Base-by-base conservation (phyloP, 139 green algal genomes). In the Zygnema circumcarinatum region DNA sequence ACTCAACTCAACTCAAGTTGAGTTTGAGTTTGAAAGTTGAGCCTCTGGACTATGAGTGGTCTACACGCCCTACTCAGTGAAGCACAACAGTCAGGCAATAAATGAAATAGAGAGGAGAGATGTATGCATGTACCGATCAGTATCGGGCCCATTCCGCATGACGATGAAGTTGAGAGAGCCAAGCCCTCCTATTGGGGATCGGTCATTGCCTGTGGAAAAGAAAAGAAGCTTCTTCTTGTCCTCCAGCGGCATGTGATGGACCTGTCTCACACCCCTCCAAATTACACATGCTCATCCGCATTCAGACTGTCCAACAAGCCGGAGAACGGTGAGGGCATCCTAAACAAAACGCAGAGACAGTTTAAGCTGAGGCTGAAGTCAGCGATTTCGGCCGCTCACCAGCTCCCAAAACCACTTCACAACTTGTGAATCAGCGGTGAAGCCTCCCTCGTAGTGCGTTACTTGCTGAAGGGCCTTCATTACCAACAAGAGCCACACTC, bases 401-500 rank as follows among this genome's bases (percentile, higher is more conserved):
- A 96, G 88, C 84, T 96, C 87, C 94, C 95, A 97, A 87, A 97
- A 95, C 94, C 94, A 96, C 31, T 41, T 74, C 1, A 95, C 76
- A 0, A 85, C 73, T 38, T 88, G 62, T n/a, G 74, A 87, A 36
- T 92, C 67, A 1, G 35, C 35, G 7, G 38, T 92, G 89, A 94
- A 95, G 0, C 94, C 95, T 31, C 93, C 92, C 38, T 96, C 94
- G 88, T 97, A 96, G 31, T 88, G 67, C 1, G 92, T 91, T 29
- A 87, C 85, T 0, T 68, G 85, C 32, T 83, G 2, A 16, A 83
- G 11, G 2, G 32, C 75, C 75, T 83, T n/a, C 75, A 16, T n/a
- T n/a, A n/a, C n/a, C n/a, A n/a, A n/a, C n/a, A n/a, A n/a, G n/a
- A n/a, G n/a, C n/a, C n/a, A n/a, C n/a, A n/a, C n/a, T n/a, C n/a